Percentiles rank a stretch among this genome's conserved stretches.
Conservation (phyloP, 2,329 filamentous ascomycete genomes). For the Chaetomiaceae sp. region DNA sequence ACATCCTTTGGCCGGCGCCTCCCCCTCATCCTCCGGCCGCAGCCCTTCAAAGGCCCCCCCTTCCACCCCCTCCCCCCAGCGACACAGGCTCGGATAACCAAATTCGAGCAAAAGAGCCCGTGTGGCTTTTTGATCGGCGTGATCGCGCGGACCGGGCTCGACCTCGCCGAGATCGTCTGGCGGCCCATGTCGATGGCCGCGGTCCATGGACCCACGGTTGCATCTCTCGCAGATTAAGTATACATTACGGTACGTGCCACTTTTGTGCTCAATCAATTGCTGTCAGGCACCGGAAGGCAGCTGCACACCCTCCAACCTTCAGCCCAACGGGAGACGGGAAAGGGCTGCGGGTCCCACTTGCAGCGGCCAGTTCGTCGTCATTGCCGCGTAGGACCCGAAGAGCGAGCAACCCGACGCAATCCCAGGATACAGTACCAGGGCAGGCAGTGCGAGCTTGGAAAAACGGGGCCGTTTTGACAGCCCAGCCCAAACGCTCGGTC, state of each 20-base stretch:
- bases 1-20: neutral
- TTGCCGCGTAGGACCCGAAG: neutral
- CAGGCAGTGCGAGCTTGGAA: no score
- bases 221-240: neutral
- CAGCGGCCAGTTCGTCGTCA: no score
- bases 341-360: neutral
- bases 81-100: conserved; percentile 4
- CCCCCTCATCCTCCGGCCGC: neutral
- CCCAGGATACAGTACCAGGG: no score
- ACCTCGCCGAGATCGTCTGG: neutral
- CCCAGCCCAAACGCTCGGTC: neutral
- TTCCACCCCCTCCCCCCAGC: neutral
- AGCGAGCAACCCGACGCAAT: neutral
- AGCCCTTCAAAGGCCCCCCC: neutral
- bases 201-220: neutral
- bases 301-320: neutral
- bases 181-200: neutral
- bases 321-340: neutral
- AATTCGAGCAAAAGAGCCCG: no score
- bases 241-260: no score
- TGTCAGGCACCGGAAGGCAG: conserved; percentile 4
- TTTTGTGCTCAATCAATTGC: conserved; percentile 1
- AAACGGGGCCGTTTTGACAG: no score
- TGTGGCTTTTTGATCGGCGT: neutral
- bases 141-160: conserved; percentile 1